Evolutionary conservation across 164 flowering plant genomes (phyloP).

Genomic region (Litsea cubeba): DNA sequence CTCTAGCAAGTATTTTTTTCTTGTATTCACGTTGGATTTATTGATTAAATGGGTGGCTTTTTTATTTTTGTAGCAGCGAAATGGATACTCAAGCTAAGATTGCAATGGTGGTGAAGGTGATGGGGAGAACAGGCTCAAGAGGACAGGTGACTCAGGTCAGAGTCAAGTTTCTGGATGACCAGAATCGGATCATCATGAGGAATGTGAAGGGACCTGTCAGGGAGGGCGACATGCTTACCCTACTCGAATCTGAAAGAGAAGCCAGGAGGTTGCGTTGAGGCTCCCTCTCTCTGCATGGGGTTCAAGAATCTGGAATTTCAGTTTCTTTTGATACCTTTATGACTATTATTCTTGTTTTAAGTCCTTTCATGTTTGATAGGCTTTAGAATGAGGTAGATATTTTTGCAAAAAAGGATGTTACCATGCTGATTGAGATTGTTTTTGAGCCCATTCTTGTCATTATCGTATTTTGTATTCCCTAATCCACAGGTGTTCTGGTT

Average conservation of each 20-base stretch:
- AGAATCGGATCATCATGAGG: slow-evolving; percentile 19
- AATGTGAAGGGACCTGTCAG: slow-evolving; percentile 22
- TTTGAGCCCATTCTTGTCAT: no score
- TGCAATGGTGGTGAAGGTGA: slow-evolving; percentile 18
- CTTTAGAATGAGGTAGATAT: no score
- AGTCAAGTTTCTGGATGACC: slow-evolving; percentile 21
- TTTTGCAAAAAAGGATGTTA: no score
- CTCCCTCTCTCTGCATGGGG: neutral
- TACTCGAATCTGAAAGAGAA: slow-evolving; percentile 21
- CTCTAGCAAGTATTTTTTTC: neutral
- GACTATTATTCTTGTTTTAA: no score
- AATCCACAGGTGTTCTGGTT: no score
- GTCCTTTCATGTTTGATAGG: no score
- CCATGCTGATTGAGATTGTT: no score
- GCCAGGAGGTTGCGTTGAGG: slow-evolving; percentile 19
- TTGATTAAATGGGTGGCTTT: neutral
- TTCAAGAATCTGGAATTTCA: no score
- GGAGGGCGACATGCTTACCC: slow-evolving; percentile 19
- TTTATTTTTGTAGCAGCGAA: neutral
- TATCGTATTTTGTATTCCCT: no score
- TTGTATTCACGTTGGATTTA: neutral
- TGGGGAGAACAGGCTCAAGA: slow-evolving; percentile 21
- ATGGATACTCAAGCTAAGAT: slow-evolving; percentile 21
- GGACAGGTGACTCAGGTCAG: slow-evolving; percentile 23
- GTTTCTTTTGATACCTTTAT: no score